These are phyloP conservation scores for Phytopythium mirpurense DNA, from an alignment of 352 stramenopile genomes.

Conservation along the genomic window DNA sequence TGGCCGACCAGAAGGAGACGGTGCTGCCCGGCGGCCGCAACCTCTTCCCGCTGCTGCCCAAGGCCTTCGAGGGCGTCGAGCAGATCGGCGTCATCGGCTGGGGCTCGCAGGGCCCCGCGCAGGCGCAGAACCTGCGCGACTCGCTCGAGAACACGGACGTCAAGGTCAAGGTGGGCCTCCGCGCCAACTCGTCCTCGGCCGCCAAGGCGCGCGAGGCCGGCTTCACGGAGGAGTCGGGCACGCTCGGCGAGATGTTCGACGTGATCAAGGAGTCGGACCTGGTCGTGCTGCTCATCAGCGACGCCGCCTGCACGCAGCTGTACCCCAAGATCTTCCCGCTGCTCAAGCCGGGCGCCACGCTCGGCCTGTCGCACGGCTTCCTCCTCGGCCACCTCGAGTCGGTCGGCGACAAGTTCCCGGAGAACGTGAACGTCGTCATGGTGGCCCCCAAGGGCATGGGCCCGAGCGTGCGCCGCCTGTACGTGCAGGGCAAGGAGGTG, in stretches of 20 bases:
- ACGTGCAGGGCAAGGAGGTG: constrained; percentile 97
- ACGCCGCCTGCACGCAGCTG: constrained; percentile 92
- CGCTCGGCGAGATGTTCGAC: constrained; percentile 95
- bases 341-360: constrained; percentile 93
- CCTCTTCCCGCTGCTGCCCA: constrained; percentile 93
- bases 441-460: constrained; percentile 98
- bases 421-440: constrained; percentile 97
- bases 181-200: constrained; percentile 70
- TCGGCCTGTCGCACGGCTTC: constrained; percentile 97
- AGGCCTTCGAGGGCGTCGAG: constrained; percentile 96
- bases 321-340: constrained; percentile 97
- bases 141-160: constrained; percentile 92
- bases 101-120: constrained; percentile 96
- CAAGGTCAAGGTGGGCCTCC: constrained; percentile 87
- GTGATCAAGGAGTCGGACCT: constrained; percentile 96
- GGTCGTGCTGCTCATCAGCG: constrained; percentile 96
- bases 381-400: constrained; percentile 96
- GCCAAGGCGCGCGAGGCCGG: constrained; percentile 85
- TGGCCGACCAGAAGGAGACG: constrained; percentile 71
- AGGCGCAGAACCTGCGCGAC: constrained; percentile 97
- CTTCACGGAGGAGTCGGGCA: constrained; percentile 92
- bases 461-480: constrained; percentile 94
- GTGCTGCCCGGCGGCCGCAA: constrained; percentile 85
- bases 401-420: constrained; percentile 93
- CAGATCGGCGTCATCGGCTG: constrained; percentile 97